These are phyloP conservation scores for Leonotis leonurus DNA, from an alignment of 257 asterid species.

Conservation along the genomic window DNA sequence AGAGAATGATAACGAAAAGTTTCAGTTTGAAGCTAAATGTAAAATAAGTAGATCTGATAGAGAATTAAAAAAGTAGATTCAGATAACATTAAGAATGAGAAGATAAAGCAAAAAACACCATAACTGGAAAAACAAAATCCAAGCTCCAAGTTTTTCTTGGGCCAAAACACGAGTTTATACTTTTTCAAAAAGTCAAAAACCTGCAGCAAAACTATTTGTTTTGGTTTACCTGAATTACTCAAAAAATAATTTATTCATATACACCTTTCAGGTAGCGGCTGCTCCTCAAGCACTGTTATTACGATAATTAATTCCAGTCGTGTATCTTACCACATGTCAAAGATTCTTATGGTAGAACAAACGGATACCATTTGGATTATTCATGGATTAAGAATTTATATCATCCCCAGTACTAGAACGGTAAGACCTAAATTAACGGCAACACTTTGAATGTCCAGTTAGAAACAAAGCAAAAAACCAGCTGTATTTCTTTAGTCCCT, in stretches of 20 bases:
- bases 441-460: background rate
- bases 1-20: conserved; percentile 3
- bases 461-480: conserved; percentile 2
- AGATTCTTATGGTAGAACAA: background rate
- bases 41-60: conserved; percentile 1
- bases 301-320: background rate
- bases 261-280: background rate
- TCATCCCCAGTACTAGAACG: background rate
- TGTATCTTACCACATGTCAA: background rate
- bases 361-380: background rate
- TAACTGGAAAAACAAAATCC: background rate
- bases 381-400: background rate
- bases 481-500: background rate
- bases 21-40: conserved; percentile 2
- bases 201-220: background rate
- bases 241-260: background rate
- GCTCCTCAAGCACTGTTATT: background rate
- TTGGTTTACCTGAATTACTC: background rate
- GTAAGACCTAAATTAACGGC: background rate
- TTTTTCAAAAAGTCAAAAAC: background rate
- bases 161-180: background rate
- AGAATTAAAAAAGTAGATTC: background rate
- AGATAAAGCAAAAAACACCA: background rate
- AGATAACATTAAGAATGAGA: background rate
- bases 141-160: background rate